Percentiles rank a stretch among this genome's conserved stretches.
Conservation (phyloP, 371 early-diverging fungal genomes). For the Phascolomyces articulosus region DNA sequence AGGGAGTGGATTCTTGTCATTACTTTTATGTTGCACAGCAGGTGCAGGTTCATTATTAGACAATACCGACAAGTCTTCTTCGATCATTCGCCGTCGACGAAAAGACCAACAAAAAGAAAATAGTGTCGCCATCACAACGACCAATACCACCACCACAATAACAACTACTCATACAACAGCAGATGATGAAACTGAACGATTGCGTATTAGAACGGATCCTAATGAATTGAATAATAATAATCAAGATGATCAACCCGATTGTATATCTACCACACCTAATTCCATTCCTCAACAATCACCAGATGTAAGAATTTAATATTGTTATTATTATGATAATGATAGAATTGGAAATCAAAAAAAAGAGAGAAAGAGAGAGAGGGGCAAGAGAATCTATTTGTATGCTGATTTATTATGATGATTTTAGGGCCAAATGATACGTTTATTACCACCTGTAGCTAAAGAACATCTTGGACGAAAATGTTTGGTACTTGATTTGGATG, state of each 20-base stretch:
- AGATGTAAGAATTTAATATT: too few species aligned
- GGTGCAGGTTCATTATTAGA: constrained; percentile 19
- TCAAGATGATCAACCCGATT: background rate
- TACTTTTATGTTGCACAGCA: constrained; percentile 25
- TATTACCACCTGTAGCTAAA: constrained; percentile 43
- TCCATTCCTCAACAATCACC: constrained; percentile 11
- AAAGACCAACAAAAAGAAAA: background rate
- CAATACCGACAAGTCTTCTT: constrained; percentile 17
- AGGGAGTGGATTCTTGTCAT: constrained; percentile 22
- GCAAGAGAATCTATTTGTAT: too few species aligned
- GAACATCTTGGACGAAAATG: constrained; percentile 52
- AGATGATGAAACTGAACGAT: background rate
- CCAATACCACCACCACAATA: background rate
- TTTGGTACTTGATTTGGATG: constrained; percentile 70
- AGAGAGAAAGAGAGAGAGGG: too few species aligned
- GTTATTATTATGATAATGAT: background rate
- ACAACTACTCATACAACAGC: background rate
- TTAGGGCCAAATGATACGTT: constrained; percentile 13
- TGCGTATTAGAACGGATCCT: constrained; percentile 1
- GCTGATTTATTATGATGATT: too few species aligned
- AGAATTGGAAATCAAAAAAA: background rate
- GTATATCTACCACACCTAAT: constrained; percentile 12
- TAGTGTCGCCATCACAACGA: background rate
- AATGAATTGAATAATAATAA: background rate
- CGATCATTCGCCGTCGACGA: constrained; percentile 3